phyloP scores from a whole-genome alignment of 257 asterid species.

The Nicotiana tabacum region DNA sequence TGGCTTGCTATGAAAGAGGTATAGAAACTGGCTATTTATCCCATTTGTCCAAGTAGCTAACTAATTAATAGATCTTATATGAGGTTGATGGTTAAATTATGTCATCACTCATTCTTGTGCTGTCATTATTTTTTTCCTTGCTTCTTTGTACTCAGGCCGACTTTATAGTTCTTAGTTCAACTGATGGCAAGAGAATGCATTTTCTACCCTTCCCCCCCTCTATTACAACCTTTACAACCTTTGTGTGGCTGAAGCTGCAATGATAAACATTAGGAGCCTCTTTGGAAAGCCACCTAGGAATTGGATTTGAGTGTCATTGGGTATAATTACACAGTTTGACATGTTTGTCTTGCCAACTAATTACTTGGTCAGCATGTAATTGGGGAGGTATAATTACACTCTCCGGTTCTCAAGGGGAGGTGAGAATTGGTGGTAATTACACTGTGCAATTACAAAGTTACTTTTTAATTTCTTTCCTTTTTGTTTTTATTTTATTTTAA shows the following conservation, averaged over 20 bases:
- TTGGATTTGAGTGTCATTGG: no score
- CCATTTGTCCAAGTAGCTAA: background rate
- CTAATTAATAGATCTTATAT: background rate
- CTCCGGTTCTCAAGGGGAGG: no score
- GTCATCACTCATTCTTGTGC: slow-evolving; percentile 12
- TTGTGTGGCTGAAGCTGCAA: background rate
- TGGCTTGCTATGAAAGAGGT: slow-evolving; percentile 99
- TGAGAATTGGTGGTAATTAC: no score
- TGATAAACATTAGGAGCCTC: background rate
- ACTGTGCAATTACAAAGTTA: no score
- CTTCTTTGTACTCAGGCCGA: background rate
- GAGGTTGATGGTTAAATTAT: background rate
- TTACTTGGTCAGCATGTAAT: no score
- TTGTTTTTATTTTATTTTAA: no score
- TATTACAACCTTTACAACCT: background rate
- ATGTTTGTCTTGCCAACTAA: no score
- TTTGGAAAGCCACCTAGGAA: no score
- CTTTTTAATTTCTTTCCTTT: no score
- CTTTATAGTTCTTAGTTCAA: background rate
- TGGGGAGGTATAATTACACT: no score
- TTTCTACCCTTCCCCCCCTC: slow-evolving; percentile 1
- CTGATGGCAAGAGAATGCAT: background rate
- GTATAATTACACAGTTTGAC: no score
- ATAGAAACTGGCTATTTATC: background rate
- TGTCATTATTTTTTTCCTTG: background rate